phyloP scores from a whole-genome alignment of 768 basidiomycete species.

The Filobasidium floriforme region DNA sequence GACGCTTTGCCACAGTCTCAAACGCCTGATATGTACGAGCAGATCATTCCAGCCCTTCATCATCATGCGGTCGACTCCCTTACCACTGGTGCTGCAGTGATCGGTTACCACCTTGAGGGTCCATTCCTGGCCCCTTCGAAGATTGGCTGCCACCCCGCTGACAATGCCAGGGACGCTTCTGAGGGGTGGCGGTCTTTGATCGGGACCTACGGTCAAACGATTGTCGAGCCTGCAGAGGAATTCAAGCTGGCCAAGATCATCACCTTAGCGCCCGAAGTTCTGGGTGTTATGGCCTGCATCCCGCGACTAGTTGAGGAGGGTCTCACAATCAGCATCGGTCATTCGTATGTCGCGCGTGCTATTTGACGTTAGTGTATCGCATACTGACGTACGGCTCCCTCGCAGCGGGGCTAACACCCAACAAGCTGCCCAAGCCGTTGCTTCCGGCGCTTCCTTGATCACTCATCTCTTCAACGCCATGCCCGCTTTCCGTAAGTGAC shows the following conservation, averaged over 20 bases:
- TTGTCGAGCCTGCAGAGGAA: conserved; percentile 10
- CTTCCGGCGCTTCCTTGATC: conserved; percentile 69
- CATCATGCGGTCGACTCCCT: no score
- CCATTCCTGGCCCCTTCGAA: conserved; percentile 77
- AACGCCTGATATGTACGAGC: no score
- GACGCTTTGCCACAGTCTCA: no score
- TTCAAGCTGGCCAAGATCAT: conserved; percentile 55
- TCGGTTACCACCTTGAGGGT: conserved; percentile 88
- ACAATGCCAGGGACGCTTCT: conserved; percentile 57
- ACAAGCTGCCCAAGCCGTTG: conserved; percentile 62
- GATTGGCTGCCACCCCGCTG: conserved; percentile 70
- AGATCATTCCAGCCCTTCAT: no score
- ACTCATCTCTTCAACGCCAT: conserved; percentile 92
- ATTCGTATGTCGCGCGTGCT: conserved; percentile 54
- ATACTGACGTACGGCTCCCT: background rate
- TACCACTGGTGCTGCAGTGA: conserved; percentile 55
- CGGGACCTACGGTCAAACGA: conserved; percentile 56
- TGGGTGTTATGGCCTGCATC: conserved; percentile 69
- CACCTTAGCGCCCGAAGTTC: conserved; percentile 78
- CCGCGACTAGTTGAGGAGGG: conserved; percentile 57
- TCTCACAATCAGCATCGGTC: conserved; percentile 73
- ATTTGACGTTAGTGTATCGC: background rate
- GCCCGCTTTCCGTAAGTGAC: conserved; percentile 52
- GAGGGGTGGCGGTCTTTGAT: conserved; percentile 65
- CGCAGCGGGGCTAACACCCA: conserved; percentile 65